phyloP scores from a whole-genome alignment of 352 stramenopile genomes.

The Phytophthora citrophthora region DNA sequence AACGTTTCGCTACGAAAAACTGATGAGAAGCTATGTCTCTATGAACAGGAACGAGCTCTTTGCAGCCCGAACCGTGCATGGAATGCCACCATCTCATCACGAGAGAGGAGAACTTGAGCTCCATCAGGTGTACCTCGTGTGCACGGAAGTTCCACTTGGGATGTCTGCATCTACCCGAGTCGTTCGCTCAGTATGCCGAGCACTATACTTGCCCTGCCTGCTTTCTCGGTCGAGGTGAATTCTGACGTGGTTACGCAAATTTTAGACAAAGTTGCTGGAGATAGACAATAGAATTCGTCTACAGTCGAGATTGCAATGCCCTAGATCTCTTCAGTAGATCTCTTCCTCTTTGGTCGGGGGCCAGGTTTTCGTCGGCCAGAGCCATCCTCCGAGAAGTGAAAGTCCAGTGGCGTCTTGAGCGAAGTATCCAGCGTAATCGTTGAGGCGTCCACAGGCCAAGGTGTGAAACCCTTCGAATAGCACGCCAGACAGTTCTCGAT shows the following conservation, averaged over 20 bases:
- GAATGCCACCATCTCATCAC: conserved; percentile 49
- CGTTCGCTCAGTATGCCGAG: conserved; percentile 61
- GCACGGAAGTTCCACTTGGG: conserved; percentile 54
- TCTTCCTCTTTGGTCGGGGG: conserved; percentile 53
- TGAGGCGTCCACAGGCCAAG: conserved; percentile 66
- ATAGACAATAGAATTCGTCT: conserved; percentile 1
- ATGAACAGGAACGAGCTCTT: conserved; percentile 12
- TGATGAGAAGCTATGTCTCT: not conserved
- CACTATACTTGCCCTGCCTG: conserved; percentile 71
- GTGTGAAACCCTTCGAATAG: conserved; percentile 66
- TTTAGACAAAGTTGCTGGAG: not conserved
- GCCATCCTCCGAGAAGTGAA: conserved; percentile 61
- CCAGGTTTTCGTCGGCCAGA: conserved; percentile 67
- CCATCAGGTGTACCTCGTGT: conserved; percentile 61
- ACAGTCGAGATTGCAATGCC: not conserved
- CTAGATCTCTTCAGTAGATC: not conserved
- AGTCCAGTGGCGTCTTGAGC: conserved; percentile 74
- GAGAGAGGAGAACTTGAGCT: conserved; percentile 32
- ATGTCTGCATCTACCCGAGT: conserved; percentile 60
- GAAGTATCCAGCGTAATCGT: conserved; percentile 44
- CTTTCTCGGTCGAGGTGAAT: conserved; percentile 54
- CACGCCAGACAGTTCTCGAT: conserved; percentile 68
- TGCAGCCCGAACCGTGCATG: conserved; percentile 38
- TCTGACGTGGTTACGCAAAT: conserved; percentile 8
- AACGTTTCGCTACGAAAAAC: not conserved